phyloP scores from a whole-genome alignment of 176 grass and related monocot species.

The Canna indica region DNA sequence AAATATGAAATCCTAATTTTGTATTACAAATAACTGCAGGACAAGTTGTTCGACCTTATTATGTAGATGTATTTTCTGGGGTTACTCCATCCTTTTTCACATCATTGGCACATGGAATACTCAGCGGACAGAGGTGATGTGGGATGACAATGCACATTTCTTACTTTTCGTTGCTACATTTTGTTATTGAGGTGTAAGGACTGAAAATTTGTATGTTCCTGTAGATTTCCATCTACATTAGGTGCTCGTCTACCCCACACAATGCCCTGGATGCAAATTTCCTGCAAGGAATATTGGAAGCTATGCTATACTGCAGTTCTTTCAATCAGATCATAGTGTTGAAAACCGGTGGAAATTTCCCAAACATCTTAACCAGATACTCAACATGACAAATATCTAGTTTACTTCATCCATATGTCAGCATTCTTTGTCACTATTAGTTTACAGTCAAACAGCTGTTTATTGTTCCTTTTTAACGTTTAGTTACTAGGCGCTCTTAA shows the following conservation, averaged over 20 bases:
- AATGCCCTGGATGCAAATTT: constrained; percentile 56
- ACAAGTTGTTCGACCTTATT: constrained; percentile 51
- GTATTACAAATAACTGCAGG: constrained; percentile 29
- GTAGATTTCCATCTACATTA: constrained; percentile 60
- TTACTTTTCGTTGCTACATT: neutral
- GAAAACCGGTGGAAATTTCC: neutral
- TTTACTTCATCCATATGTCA: neutral
- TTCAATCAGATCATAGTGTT: constrained; percentile 13
- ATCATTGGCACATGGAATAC: constrained; percentile 56
- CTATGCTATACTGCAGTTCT: constrained; percentile 37
- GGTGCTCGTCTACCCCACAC: constrained; percentile 29
- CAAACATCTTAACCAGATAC: too few species aligned
- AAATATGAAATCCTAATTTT: constrained; percentile 22
- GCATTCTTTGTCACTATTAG: neutral
- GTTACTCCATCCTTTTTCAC: constrained; percentile 55
- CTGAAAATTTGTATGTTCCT: constrained; percentile 11
- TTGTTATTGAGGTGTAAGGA: neutral
- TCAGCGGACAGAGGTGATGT: constrained; percentile 67
- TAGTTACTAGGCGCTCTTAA: neutral
- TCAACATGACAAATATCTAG: neutral
- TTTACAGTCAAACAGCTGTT: neutral
- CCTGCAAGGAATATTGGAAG: constrained; percentile 55
- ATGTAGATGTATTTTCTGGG: constrained; percentile 37
- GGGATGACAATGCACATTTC: neutral
- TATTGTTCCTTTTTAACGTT: neutral